Conservation (phyloP, 1,139 yeast species). For the Schwanniomyces etchellsii region DNA sequence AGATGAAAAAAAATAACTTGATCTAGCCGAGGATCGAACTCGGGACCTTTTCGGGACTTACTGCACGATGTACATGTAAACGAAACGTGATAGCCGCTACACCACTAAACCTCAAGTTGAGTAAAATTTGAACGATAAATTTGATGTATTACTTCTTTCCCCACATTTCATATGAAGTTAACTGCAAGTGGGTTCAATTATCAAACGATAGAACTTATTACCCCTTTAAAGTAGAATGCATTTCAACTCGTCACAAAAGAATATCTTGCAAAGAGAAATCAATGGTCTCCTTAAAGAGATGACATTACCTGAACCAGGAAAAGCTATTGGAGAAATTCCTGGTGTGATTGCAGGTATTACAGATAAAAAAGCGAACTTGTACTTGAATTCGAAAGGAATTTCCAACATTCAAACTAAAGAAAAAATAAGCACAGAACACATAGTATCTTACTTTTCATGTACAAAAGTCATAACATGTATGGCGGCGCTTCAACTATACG, state of each 20-base stretch:
- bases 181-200: too few species aligned
- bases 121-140: conserved; percentile 10
- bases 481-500: conserved; percentile 42
- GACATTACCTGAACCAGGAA: too few species aligned
- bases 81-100: conserved; percentile 30
- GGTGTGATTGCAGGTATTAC: conserved; percentile 28
- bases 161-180: too few species aligned
- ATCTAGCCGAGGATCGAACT: conserved; percentile 31
- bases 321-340: conserved; percentile 16
- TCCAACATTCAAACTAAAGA: conserved; percentile 14
- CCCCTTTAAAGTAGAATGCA: too few species aligned
- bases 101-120: conserved; percentile 22
- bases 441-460: conserved; percentile 38
- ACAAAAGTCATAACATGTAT: conserved; percentile 45
- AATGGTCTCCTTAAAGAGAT: too few species aligned
- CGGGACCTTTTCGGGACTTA: conserved; percentile 29
- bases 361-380: conserved; percentile 15
- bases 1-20: conserved; percentile 12
- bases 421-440: conserved; percentile 15
- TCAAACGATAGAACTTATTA: too few species aligned
- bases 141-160: conserved; percentile 4
- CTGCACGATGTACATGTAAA: conserved; percentile 22
- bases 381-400: conserved; percentile 21
- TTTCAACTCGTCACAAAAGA: too few species aligned
- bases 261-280: too few species aligned